Base-by-base conservation (phyloP, 768 basidiomycete genomes). In the Boletus coccyginus region DNA sequence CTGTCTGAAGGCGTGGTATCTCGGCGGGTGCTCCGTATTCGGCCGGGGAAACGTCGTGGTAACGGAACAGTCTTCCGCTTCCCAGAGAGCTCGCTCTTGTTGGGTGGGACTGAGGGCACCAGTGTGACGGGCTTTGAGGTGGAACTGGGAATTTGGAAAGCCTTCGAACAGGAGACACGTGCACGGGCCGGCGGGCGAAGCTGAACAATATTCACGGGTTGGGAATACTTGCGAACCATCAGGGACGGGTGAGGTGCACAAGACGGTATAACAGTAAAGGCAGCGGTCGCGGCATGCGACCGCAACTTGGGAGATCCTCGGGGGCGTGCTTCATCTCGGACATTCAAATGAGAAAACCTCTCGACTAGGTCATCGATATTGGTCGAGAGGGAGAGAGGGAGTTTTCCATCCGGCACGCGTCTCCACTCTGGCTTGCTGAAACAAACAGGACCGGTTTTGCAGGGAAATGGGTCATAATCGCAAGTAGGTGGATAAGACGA, bases 211-310 rank as follows among this genome's bases (percentile, higher is more conserved):
- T 9, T 33, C 13, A 12, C 35, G 7, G 53, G 27, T 17, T 27
- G 53, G 38, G 0, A 17, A 19, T 54, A 50, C 21, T 24, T n/a
- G 51, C n/a, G 1, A 2, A 42, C 21, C 14, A 65, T 27, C 12
- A 53, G 6, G 1, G 62, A 57, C 5, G 64, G 59, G 27, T 67
- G 64, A 19, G 64, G 64, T 24, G 64, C 65, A 29, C 36, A 32
- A 19, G 55, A 46, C 1, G 53, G 62, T 52, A 50, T 35, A 16
- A 64, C 50, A 31, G 65, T 66, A 8, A 66, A 56, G 1, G 65
- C 62, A 14, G 27, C 42, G 5, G 56, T 63, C 3, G 65, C 64
- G 19, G 65, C 56, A n/a, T 50, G 24, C 0, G 58, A 56, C n/a
- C 29, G 44, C 16, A 35, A 5, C 21, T 31, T 24, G 7, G 13